These are phyloP conservation scores for Diutina neorugosa DNA, from an alignment of 1,139 yeast species.

Conservation along the genomic window DNA sequence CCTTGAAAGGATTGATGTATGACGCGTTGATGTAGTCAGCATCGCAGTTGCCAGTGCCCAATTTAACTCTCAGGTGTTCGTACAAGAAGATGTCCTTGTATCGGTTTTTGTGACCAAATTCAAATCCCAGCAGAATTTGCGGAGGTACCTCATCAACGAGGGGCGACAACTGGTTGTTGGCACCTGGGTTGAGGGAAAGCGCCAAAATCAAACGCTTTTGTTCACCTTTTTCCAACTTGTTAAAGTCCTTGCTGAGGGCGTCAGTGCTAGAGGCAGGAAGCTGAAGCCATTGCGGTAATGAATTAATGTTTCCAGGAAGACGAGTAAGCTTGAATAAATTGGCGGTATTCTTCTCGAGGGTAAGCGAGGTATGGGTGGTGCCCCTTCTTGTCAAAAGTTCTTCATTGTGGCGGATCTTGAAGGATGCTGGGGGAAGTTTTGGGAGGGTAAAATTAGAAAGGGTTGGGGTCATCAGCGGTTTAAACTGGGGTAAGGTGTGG, in stretches of 20 bases:
- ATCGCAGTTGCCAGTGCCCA: constrained; percentile 13
- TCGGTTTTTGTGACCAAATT: constrained; percentile 63
- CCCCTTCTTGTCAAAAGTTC: constrained; percentile 12
- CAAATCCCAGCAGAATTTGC: constrained; percentile 55
- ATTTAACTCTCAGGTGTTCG: constrained; percentile 65
- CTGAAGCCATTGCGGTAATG: constrained; percentile 3
- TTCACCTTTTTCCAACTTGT: constrained; percentile 11
- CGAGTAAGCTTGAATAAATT: background rate
- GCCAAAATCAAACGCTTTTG: constrained; percentile 8
- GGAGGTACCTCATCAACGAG: constrained; percentile 7
- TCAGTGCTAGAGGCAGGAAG: background rate
- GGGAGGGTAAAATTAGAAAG: background rate
- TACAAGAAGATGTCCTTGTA: constrained; percentile 76
- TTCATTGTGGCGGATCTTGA: constrained; percentile 12
- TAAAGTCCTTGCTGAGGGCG: constrained; percentile 19
- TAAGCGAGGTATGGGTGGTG: background rate
- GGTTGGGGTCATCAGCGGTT: background rate
- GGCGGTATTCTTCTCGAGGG: constrained; percentile 1
- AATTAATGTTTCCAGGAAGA: background rate
- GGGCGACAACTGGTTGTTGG: background rate
- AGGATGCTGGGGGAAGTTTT: background rate
- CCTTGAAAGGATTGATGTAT: constrained; percentile 23
- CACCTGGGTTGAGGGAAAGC: background rate
- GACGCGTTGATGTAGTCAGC: constrained; percentile 51
- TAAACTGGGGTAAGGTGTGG: background rate